Evolutionary conservation across 495 filamentous ascomycete species (phyloP), one percentile per base, ranked within the genome.

Genomic region (Neurospora sp.): DNA sequence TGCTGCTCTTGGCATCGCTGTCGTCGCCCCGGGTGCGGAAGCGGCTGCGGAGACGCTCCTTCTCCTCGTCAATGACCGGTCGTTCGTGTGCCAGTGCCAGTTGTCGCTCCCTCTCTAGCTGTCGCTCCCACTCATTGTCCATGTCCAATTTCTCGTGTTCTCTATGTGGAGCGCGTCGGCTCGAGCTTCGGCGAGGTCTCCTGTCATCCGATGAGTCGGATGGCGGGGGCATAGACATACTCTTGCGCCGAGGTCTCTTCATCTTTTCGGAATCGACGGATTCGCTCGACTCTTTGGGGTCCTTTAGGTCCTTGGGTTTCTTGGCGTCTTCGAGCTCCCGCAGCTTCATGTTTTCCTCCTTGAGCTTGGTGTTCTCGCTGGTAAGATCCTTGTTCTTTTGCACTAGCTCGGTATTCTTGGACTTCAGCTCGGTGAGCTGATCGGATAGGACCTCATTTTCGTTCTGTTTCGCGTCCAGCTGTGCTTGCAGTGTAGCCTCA

Each of bases 351-450:
- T 96, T 94, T 76, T 93, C 88, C 5, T 89, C 86, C 80, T 97
- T 92, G 6, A 97, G 86, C 38, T 95, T 89, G 78, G 94, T 92
- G 74, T 95, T 96, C 88, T 96, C 94, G 75, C 93, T 89, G 39
- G 92, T 87, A 20, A 95, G 86, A 73, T 92, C 91, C 85, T 96
- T 97, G 20, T 94, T 92, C 80, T 97, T 92, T 39, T 88, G 90
- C 78, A 96, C 93, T 23, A 88, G 84, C 91, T 95, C 93, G 73
- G 93, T 89, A 27, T 78, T 79, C 42, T 76, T 75, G 54, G 54
- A 66, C 5, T 66, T 66, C 4, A 66, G 6, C 23, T 66, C 54
- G 54, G 54, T 18, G 14, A 66, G 54, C 1, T 66, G 54, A n/a
- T 75, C 71, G 1, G 73, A 72, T 38, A 79, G 70, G 35, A 75